Conservation (phyloP, 2,329 filamentous ascomycete genomes). For the Botrytis fabae region DNA sequence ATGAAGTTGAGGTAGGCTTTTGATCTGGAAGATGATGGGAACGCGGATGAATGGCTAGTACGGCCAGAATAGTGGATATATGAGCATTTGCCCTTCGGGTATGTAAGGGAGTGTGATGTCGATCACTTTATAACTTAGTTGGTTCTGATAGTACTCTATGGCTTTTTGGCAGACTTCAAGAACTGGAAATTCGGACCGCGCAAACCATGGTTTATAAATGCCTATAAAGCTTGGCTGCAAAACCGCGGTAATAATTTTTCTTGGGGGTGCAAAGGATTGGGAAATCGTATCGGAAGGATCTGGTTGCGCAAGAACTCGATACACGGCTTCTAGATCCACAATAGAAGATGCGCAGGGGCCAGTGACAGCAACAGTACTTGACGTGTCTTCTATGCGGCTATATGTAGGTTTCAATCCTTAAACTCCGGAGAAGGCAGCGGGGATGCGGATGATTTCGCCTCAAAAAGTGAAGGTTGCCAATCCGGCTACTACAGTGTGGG, state of each 20-base stretch:
- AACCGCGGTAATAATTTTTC: constrained; percentile 51
- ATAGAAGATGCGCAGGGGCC: constrained; percentile 76
- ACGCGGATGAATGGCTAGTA: constrained; percentile 55
- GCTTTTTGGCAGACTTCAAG: constrained; percentile 60
- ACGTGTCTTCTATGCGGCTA: constrained; percentile 55
- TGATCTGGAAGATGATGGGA: constrained; percentile 26
- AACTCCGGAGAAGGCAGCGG: constrained; percentile 52
- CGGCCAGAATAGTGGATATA: constrained; percentile 72
- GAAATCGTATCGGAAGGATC: constrained; percentile 63
- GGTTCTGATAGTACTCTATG: constrained; percentile 56
- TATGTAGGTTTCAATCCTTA: constrained; percentile 51
- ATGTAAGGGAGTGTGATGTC: constrained; percentile 67
- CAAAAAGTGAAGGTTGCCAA: constrained; percentile 55
- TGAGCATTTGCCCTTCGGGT: constrained; percentile 77
- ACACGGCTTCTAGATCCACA: constrained; percentile 75
- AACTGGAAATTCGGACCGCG: constrained; percentile 64
- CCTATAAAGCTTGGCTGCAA: constrained; percentile 61
- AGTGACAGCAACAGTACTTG: constrained; percentile 58
- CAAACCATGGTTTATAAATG: constrained; percentile 67
- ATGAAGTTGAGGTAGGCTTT: constrained; percentile 37
- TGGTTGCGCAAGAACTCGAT: constrained; percentile 72
- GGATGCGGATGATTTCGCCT: constrained; percentile 52
- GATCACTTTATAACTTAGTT: constrained; percentile 51
- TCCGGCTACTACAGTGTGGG: constrained; percentile 52
- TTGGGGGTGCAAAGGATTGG: constrained; percentile 57